These are phyloP conservation scores for Fonsecaea multimorphosa DNA, from an alignment of 2,329 filamentous ascomycete species.

Conservation along the genomic window DNA sequence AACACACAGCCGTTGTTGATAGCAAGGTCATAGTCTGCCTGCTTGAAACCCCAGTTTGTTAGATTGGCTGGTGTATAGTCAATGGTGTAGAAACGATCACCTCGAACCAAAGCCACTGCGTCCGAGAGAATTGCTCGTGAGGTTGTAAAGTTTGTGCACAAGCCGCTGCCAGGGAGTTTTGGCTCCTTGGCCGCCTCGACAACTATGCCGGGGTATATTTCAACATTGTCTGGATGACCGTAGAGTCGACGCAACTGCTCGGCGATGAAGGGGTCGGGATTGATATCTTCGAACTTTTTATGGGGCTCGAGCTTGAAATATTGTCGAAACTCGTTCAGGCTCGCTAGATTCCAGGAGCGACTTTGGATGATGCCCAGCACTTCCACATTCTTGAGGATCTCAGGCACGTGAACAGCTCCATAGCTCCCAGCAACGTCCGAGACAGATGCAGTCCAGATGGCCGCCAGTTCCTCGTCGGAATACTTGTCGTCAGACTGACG, in stretches of 20 bases:
- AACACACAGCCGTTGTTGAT: constrained; percentile 58
- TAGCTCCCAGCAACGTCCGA: constrained; percentile 67
- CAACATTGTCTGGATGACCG: constrained; percentile 59
- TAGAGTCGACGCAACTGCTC: constrained; percentile 55
- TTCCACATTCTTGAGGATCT: constrained; percentile 65
- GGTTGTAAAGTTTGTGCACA: constrained; percentile 57
- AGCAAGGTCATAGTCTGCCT: constrained; percentile 50
- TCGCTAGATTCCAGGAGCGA: constrained; percentile 66
- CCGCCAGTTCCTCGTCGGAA: constrained; percentile 63
- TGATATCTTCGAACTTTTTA: constrained; percentile 59
- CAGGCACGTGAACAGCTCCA: constrained; percentile 65
- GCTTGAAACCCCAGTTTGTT: constrained; percentile 53
- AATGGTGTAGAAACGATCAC: constrained; percentile 54
- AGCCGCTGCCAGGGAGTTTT: constrained; percentile 55
- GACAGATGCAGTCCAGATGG: constrained; percentile 63
- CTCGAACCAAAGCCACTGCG: constrained; percentile 53
- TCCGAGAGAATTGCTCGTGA: constrained; percentile 53
- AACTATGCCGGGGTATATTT: constrained; percentile 65
- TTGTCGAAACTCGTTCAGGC: constrained; percentile 63
- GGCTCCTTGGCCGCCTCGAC: constrained; percentile 62
- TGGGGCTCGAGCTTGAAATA: constrained; percentile 60
- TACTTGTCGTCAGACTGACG: constrained; percentile 60
- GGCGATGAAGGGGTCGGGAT: constrained; percentile 56
- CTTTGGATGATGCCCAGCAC: constrained; percentile 67
- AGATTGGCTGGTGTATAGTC: constrained; percentile 51